Conservation (phyloP, 2,329 filamentous ascomycete genomes). For the Uncinocarpus reesii region DNA sequence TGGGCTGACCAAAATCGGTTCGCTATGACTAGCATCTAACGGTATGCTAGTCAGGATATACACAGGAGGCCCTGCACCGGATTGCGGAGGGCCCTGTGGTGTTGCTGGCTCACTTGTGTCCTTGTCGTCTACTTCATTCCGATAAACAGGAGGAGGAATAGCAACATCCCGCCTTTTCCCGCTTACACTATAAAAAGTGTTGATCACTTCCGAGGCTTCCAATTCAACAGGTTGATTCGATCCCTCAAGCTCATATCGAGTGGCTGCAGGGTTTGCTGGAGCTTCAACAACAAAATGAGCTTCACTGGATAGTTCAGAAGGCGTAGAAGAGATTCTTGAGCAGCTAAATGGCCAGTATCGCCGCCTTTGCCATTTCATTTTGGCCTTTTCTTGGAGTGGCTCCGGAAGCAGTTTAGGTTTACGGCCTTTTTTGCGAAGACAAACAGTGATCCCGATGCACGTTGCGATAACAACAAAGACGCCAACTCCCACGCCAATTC, state of each 20-base stretch:
- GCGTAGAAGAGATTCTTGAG: slow-evolving; percentile 2
- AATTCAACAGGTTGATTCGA: slow-evolving; percentile 8
- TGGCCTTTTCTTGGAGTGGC: slow-evolving; percentile 6
- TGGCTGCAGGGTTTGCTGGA: slow-evolving; percentile 19
- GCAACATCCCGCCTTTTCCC: background rate
- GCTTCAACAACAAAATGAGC: slow-evolving; percentile 22
- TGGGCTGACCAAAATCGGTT: slow-evolving; percentile 12
- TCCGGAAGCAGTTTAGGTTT: background rate
- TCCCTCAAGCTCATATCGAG: slow-evolving; percentile 19
- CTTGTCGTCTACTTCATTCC: background rate
- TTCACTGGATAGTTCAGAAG: slow-evolving; percentile 21
- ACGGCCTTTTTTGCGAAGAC: slow-evolving; percentile 5
- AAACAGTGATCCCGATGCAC: slow-evolving; percentile 12
- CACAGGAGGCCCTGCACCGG: background rate
- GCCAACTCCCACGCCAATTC: slow-evolving; percentile 13
- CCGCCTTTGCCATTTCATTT: slow-evolving; percentile 10
- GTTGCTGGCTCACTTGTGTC: background rate
- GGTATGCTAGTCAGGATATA: slow-evolving; percentile 1
- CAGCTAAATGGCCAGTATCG: slow-evolving; percentile 14
- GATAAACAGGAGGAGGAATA: slow-evolving; percentile 1
- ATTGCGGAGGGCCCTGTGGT: background rate
- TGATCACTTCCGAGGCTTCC: slow-evolving; percentile 10
- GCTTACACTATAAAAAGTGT: slow-evolving; percentile 1
- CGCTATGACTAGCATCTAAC: background rate
- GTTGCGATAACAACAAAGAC: slow-evolving; percentile 8